These are phyloP conservation scores for Achlya hypogyna DNA, from an alignment of 352 stramenopile genomes.

Conservation along the genomic window DNA sequence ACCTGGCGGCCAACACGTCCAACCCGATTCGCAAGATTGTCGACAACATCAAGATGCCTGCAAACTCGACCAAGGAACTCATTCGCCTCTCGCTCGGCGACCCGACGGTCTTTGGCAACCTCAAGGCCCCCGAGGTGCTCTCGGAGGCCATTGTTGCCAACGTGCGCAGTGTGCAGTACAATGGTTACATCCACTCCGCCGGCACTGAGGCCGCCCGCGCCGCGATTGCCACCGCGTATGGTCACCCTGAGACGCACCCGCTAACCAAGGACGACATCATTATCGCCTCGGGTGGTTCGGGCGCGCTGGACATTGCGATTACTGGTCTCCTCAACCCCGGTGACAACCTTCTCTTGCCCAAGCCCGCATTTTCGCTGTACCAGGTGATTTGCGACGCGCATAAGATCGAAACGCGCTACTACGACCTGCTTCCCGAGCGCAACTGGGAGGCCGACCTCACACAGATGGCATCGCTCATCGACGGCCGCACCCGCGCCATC, in stretches of 20 bases:
- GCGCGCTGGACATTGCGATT: conserved; percentile 89
- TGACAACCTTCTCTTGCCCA: conserved; percentile 89
- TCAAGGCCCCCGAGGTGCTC: conserved; percentile 83
- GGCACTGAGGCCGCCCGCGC: conserved; percentile 74
- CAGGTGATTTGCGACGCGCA: conserved; percentile 90
- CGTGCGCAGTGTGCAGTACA: conserved; percentile 72
- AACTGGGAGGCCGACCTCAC: conserved; percentile 91
- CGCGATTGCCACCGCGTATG: conserved; percentile 84
- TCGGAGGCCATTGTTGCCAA: conserved; percentile 66
- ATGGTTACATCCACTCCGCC: conserved; percentile 90
- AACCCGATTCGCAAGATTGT: conserved; percentile 95
- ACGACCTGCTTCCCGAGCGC: conserved; percentile 77
- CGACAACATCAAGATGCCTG: conserved; percentile 88
- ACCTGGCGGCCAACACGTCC: conserved; percentile 14
- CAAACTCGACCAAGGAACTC: conserved; percentile 80
- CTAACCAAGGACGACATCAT: conserved; percentile 89
- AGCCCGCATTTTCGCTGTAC: conserved; percentile 93
- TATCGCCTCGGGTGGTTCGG: conserved; percentile 89
- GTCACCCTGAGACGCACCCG: conserved; percentile 29
- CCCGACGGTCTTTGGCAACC: conserved; percentile 89
- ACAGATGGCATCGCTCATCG: conserved; percentile 83
- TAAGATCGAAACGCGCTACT: conserved; percentile 87
- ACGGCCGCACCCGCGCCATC: conserved; percentile 84
- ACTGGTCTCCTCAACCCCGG: conserved; percentile 84
- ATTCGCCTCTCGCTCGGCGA: conserved; percentile 92